Base-by-base conservation (phyloP, 129 eudicot species). In the Centaurea solstitialis region DNA sequence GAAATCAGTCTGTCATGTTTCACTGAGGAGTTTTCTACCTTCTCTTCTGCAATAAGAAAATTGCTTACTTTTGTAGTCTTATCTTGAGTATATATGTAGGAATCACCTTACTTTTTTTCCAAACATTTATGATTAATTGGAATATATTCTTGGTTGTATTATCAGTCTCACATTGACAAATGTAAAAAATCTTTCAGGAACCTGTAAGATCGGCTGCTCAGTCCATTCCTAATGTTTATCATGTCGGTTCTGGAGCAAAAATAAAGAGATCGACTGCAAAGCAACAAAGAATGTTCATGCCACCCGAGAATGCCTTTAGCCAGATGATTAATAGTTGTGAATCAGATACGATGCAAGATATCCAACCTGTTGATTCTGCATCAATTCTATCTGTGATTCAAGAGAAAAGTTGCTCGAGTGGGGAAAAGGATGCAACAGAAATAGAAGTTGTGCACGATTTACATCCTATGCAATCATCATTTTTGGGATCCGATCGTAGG, bases 391-490 rank as follows among this genome's bases (percentile, higher is more conserved):
- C 88, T 23, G 84, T 72, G 79, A 77, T 78, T 11, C 75, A 59
- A 45, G 80, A 73, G 69, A 73, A 66, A 68, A 28, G 74, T 37
- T 37, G 30, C 50, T 72, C 65, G 22, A 45, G 53, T 81, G 57
- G 75, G 73, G 69, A 57, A 30, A 83, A 23, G 53, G 75, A 50
- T 77, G 57, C 82, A 24, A 74, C 83, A 47, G 87, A 84, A 41
- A 50, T 24, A 75, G 86, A 86, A 82, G 68, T 71, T 69, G 84
- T 68, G 17, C 82, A 85, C 0, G 75, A 86, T 87, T 80, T 89
- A 75, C 99, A 95, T 83, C 90, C 99, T 30, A 89, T 95, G 98
- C 98, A 93, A 73, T 93, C 99, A 68, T 83, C 93, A 45, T 95
- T 77, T 82, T 86, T 95, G 79, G 99, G 99, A 59, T 93, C 98